Evolutionary conservation across 2,329 filamentous ascomycete genomes (phyloP), one percentile per base, ranked within the genome.

Genomic region (Aschersonia sp.): DNA sequence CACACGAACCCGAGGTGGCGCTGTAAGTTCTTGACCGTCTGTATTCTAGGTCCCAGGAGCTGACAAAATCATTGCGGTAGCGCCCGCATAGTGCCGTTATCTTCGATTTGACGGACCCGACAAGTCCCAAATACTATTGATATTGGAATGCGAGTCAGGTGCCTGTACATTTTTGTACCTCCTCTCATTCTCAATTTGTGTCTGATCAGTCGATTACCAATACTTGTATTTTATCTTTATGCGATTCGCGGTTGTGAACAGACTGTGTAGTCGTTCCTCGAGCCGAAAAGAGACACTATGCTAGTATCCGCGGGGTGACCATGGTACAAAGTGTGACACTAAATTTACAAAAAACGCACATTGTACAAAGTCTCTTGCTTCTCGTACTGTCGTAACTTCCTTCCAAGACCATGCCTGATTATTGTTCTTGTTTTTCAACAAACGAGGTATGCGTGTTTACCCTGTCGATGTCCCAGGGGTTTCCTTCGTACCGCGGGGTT

Each of bases 11-110:
- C 66, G 75, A 40, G 76, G 77, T 45, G 77, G 77, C 30, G 77
- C 70, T 3, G 55, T 58, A 50, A 53, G 54, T 52, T 9, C 7
- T 38, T 20, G 20, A 20, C 20, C 20, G 20, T 20, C 20, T 20
- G 20, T 20, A 20, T 20, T 20, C 2, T 1, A 20, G 20, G 20
- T 20, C 20, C 20, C 20, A 20, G 30, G 10, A 9, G 9, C 9
- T 31, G 20, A 30, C 10, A 9, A 30, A 31, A 5, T n/a, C 41
- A 3, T 10, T 29, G 30, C 28, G 10, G 12, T 40, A 58, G 54
- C 73, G 72, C 56, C 76, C 75, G 40, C 76, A 80, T 54, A 77
- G 72, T 9, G 65, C 59, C 43, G 74, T 78, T 50, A 69, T 79
- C 46, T 79, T 75, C 55, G 75, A 79, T 54, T 57, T 78, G 12